phyloP scores from a whole-genome alignment of 2,329 filamentous ascomycete species.

The Ascochyta clinopodiicola region DNA sequence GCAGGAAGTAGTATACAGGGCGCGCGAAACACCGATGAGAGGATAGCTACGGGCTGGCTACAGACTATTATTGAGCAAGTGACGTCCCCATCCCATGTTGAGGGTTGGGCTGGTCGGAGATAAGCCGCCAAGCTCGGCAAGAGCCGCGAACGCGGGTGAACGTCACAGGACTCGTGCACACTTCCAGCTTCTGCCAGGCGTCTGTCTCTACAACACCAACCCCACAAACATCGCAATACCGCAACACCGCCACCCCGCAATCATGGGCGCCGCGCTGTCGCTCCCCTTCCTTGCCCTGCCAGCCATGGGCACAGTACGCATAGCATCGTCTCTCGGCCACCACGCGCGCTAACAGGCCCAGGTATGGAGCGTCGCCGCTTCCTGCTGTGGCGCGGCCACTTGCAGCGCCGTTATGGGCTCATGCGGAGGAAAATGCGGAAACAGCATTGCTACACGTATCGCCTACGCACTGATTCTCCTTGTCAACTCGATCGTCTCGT shows the following conservation, averaged over 20 bases:
- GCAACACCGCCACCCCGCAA: constrained; percentile 26
- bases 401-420: constrained; percentile 95
- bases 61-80: not conserved
- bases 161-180: constrained; percentile 22
- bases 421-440: constrained; percentile 89
- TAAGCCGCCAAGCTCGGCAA: constrained; percentile 27
- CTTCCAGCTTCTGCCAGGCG: not conserved
- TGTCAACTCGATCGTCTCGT: constrained; percentile 94
- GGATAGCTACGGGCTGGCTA: not conserved
- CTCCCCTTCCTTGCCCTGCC: constrained; percentile 88
- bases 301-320: constrained; percentile 80
- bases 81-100: not conserved
- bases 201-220: constrained; percentile 6
- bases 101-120: constrained; percentile 21
- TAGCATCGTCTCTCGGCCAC: constrained; percentile 9
- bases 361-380: constrained; percentile 80
- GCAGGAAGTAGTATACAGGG: not conserved
- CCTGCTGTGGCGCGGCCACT: constrained; percentile 95
- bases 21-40: no score
- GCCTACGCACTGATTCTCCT: constrained; percentile 94
- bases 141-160: constrained; percentile 15
- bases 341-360: constrained; percentile 48
- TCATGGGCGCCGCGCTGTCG: constrained; percentile 91
- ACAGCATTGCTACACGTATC: constrained; percentile 96
- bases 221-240: constrained; percentile 13